Conservation (phyloP, 1,284 basidiomycete species). For the Microbotryum saponariae region DNA sequence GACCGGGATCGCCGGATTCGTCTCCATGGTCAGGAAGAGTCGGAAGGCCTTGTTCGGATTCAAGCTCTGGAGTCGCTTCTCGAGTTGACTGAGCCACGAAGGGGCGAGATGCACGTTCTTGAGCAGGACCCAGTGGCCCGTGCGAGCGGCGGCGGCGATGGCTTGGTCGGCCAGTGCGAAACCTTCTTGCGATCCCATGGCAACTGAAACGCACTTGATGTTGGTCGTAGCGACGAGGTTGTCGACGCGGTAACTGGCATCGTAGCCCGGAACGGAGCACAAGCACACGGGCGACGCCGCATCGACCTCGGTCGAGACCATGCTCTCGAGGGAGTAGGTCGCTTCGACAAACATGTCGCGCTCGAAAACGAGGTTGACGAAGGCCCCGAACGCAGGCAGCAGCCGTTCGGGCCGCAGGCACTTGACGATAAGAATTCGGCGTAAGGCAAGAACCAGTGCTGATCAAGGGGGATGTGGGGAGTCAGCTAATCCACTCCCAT, state of each 20-base stretch:
- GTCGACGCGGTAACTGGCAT: slow-evolving; percentile 90
- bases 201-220: slow-evolving; percentile 68
- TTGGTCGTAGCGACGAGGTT: slow-evolving; percentile 66
- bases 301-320: slow-evolving; percentile 71
- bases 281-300: slow-evolving; percentile 78
- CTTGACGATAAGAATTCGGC: slow-evolving; percentile 71
- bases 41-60: slow-evolving; percentile 83
- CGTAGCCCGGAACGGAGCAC: slow-evolving; percentile 89
- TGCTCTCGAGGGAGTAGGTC: slow-evolving; percentile 61
- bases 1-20: slow-evolving; percentile 82
- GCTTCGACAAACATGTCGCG: slow-evolving; percentile 67
- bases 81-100: slow-evolving; percentile 84
- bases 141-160: slow-evolving; percentile 77
- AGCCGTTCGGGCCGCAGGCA: slow-evolving; percentile 84
- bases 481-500: neutral
- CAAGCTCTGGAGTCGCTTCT: slow-evolving; percentile 90
- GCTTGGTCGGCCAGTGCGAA: slow-evolving; percentile 88
- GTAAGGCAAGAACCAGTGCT: slow-evolving; percentile 67
- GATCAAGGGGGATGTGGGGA: slow-evolving; percentile 1
- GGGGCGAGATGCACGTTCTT: slow-evolving; percentile 95
- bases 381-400: slow-evolving; percentile 66
- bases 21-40: slow-evolving; percentile 93
- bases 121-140: slow-evolving; percentile 86
- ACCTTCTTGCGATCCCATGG: slow-evolving; percentile 99
- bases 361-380: slow-evolving; percentile 66